Conservation (phyloP, 2,329 filamentous ascomycete species). For the Endoconidiophora laricicola region DNA sequence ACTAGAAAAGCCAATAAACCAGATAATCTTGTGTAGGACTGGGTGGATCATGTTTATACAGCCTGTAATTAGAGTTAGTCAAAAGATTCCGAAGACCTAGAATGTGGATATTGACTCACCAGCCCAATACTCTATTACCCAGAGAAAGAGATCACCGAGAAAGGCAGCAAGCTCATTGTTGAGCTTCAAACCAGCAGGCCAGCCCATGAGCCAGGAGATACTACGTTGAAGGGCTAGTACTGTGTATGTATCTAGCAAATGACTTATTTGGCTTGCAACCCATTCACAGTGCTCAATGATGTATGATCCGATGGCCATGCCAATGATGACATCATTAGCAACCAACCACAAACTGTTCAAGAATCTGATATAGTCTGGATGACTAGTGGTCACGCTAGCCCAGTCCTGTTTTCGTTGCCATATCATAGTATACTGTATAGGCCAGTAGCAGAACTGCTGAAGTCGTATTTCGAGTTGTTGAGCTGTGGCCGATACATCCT, state of each 20-base stretch:
- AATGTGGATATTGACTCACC: slow-evolving; percentile 32
- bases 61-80: slow-evolving; percentile 25
- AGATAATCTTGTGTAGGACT: slow-evolving; percentile 69
- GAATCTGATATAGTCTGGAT: slow-evolving; percentile 96
- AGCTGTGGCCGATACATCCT: slow-evolving; percentile 89
- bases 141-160: slow-evolving; percentile 84
- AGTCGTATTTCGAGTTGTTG: slow-evolving; percentile 95
- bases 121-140: slow-evolving; percentile 98
- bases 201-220: slow-evolving; percentile 91
- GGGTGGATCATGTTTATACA: slow-evolving; percentile 67
- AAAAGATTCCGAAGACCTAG: not conserved
- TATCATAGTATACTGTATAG: slow-evolving; percentile 84
- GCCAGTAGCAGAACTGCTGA: slow-evolving; percentile 98
- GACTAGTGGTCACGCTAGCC: slow-evolving; percentile 87
- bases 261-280: slow-evolving; percentile 66
- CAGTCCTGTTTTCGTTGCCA: slow-evolving; percentile 81
- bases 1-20: slow-evolving; percentile 83
- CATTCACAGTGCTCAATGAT: slow-evolving; percentile 87
- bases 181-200: slow-evolving; percentile 85
- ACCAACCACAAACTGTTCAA: slow-evolving; percentile 98
- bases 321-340: slow-evolving; percentile 96
- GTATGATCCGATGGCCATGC: slow-evolving; percentile 87
- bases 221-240: slow-evolving; percentile 76
- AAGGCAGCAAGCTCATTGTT: slow-evolving; percentile 91
- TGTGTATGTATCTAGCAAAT: slow-evolving; percentile 62